Conservation (phyloP, 1,139 yeast genomes). For the Protomyces macrosporus region DNA sequence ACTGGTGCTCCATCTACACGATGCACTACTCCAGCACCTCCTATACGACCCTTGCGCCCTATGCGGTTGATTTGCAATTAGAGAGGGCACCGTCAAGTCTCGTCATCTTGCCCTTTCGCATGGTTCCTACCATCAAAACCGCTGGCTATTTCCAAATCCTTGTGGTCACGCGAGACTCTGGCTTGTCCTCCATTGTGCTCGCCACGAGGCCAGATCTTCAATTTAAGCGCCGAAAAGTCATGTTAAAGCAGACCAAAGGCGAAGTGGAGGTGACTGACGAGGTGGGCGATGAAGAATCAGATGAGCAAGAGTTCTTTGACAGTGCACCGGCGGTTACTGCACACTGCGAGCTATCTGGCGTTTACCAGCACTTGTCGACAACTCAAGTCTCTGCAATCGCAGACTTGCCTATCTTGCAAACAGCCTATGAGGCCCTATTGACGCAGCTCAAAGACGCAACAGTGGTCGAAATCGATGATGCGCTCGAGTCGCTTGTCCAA, state of each 20-base stretch:
- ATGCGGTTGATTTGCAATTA: not conserved
- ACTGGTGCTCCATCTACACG: not conserved
- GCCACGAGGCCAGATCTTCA: not conserved
- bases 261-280: conserved; percentile 3
- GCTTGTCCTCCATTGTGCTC: not conserved
- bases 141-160: not conserved
- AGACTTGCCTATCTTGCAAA: not conserved
- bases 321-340: not conserved
- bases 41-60: not conserved
- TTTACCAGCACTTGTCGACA: not conserved
- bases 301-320: not conserved
- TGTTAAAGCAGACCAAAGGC: not conserved
- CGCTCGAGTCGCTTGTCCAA: not conserved
- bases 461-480: not conserved
- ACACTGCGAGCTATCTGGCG: not conserved
- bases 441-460: not conserved
- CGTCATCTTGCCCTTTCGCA: not conserved
- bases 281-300: conserved; percentile 7
- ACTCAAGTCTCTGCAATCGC: no score
- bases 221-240: not conserved
- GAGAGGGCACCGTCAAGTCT: not conserved
- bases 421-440: not conserved
- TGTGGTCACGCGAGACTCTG: not conserved
- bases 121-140: not conserved
- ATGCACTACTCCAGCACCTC: not conserved